Evolutionary conservation across 805 yeast species (phyloP).

Genomic region (Yarrowia keelungensis): DNA sequence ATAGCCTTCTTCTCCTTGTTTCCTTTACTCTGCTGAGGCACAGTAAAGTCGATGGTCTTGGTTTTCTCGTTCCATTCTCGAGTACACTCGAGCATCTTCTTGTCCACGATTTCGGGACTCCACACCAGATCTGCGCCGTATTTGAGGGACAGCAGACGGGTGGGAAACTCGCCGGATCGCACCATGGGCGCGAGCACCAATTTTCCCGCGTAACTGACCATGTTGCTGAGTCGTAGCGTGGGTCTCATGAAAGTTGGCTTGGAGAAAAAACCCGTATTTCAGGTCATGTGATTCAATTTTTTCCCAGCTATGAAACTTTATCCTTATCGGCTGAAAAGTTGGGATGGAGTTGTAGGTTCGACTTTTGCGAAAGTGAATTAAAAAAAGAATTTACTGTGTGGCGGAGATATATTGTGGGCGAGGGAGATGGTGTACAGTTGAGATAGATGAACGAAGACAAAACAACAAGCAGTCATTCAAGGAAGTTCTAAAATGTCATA

Average conservation of each 20-base stretch:
- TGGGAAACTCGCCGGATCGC: constrained; percentile 92
- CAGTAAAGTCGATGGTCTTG: constrained; percentile 49
- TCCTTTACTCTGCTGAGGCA: constrained; percentile 42
- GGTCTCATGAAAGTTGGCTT: constrained; percentile 26
- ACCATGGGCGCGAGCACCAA: constrained; percentile 94
- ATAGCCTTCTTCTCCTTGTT: constrained; percentile 55
- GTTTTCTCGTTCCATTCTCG: constrained; percentile 63
- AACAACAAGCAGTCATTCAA: too few species aligned
- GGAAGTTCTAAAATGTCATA: too few species aligned
- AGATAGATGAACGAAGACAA: too few species aligned
- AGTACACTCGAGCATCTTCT: constrained; percentile 73
- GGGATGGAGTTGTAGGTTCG: background rate
- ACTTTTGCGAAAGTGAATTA: background rate
- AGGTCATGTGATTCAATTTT: constrained; percentile 14
- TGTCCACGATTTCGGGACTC: constrained; percentile 95
- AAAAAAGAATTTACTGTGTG: too few species aligned
- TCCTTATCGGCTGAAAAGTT: background rate
- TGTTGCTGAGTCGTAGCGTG: constrained; percentile 39
- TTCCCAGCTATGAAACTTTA: too few species aligned
- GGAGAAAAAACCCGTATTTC: background rate
- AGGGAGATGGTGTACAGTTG: too few species aligned
- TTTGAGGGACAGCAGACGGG: constrained; percentile 76
- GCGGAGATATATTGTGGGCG: too few species aligned
- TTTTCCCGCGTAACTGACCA: constrained; percentile 78
- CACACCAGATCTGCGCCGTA: constrained; percentile 95